A percentile compares a stretch with the other conserved stretches of the same genome.
These are phyloP conservation scores for Naematelia encephala DNA, from an alignment of 768 basidiomycete species.

Conservation along the genomic window DNA sequence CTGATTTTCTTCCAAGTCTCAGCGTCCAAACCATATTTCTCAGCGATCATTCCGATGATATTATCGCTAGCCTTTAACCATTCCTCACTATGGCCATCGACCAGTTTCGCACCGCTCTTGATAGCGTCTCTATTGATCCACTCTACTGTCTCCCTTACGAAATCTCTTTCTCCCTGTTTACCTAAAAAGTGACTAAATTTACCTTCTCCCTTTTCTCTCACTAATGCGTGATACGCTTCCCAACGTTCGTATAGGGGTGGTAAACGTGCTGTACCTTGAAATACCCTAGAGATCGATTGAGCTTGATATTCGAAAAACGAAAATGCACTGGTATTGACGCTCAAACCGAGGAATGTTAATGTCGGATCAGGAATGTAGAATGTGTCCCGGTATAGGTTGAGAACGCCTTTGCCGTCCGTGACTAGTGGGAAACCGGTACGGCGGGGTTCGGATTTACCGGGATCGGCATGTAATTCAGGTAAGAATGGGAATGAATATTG, in stretches of 20 bases:
- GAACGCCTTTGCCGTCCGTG: slow-evolving; percentile 54
- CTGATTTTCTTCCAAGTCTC: neutral
- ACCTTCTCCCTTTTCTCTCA: slow-evolving; percentile 18
- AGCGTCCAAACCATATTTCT: slow-evolving; percentile 15
- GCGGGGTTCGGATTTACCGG: neutral
- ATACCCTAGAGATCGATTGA: slow-evolving; percentile 32
- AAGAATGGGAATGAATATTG: slow-evolving; percentile 57
- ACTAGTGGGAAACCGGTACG: slow-evolving; percentile 35
- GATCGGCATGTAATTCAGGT: slow-evolving; percentile 50
- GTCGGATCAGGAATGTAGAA: slow-evolving; percentile 57
- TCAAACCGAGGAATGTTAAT: slow-evolving; percentile 49
- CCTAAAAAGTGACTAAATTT: slow-evolving; percentile 28
- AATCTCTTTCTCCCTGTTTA: slow-evolving; percentile 23
- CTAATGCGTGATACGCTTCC: slow-evolving; percentile 6
- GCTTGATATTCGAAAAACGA: slow-evolving; percentile 39
- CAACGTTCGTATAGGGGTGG: slow-evolving; percentile 9
- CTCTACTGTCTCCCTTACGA: slow-evolving; percentile 27
- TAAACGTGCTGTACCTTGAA: slow-evolving; percentile 22
- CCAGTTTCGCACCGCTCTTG: slow-evolving; percentile 15
- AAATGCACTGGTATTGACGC: slow-evolving; percentile 35
- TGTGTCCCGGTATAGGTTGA: slow-evolving; percentile 53
- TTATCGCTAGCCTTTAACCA: slow-evolving; percentile 16
- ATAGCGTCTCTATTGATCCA: slow-evolving; percentile 38
- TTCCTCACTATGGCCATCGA: slow-evolving; percentile 19
- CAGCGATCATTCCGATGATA: slow-evolving; percentile 3